These are phyloP conservation scores for Penicillium fimorum DNA, from an alignment of 495 filamentous ascomycete species.

Conservation along the genomic window DNA sequence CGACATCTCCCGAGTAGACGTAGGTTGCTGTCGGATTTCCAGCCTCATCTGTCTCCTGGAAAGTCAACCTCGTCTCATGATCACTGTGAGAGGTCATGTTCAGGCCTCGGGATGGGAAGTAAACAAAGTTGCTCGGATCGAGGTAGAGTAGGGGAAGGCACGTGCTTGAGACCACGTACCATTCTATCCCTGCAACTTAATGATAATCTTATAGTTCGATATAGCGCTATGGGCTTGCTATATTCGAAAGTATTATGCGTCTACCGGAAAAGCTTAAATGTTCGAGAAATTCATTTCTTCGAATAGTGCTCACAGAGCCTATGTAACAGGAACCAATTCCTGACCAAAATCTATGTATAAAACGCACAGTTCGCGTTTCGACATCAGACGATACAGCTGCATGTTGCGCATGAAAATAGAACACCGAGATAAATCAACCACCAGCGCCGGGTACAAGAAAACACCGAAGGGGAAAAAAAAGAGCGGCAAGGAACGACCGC, in stretches of 20 bases:
- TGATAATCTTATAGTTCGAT: background rate
- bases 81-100: conserved; percentile 23
- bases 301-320: conserved; percentile 27
- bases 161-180: conserved; percentile 5
- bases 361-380: conserved; percentile 13
- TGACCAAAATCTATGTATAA: conserved; percentile 29
- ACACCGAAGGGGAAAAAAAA: conserved; percentile 16
- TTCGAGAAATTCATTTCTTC: conserved; percentile 8
- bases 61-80: conserved; percentile 16
- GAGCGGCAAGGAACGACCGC: conserved; percentile 11
- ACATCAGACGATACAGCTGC: conserved; percentile 23
- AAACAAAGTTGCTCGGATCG: background rate
- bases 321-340: conserved; percentile 20
- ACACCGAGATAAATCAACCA: conserved; percentile 41
- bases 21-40: conserved; percentile 36
- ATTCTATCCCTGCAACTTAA: background rate
- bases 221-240: background rate
- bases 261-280: background rate
- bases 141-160: background rate
- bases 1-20: conserved; percentile 32
- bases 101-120: conserved; percentile 1
- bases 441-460: conserved; percentile 38
- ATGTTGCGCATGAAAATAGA: conserved; percentile 29
- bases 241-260: background rate
- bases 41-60: conserved; percentile 43